Percentiles rank a stretch among this genome's conserved stretches.
Evolutionary conservation across 2,329 filamentous ascomycete species (phyloP).

Genomic region (Talaromyces sp.): DNA sequence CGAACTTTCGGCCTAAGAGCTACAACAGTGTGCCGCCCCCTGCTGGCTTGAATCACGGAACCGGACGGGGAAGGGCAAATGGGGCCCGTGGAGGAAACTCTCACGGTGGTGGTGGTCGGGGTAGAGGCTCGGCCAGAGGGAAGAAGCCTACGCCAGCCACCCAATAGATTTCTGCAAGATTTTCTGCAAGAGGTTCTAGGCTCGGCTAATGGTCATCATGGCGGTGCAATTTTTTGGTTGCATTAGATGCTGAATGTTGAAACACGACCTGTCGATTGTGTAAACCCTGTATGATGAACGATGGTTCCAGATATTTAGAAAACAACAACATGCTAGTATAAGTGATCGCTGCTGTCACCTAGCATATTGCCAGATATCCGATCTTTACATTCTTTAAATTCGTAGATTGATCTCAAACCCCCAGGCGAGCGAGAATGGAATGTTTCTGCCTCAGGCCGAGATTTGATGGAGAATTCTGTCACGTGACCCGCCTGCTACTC

Average conservation of each 20-base stretch:
- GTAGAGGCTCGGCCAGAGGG: conserved; percentile 7
- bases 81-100: conserved; percentile 10
- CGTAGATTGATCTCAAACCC: background rate
- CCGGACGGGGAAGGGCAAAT: conserved; percentile 33
- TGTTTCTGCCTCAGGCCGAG: conserved; percentile 4
- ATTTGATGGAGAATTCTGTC: background rate
- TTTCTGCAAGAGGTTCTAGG: background rate
- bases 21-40: conserved; percentile 50
- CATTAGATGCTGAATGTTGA: background rate
- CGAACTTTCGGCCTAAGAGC: conserved; percentile 51
- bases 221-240: background rate
- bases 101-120: background rate
- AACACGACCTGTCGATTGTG: background rate
- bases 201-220: background rate
- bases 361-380: background rate
- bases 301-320: background rate
- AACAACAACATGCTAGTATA: background rate
- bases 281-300: background rate
- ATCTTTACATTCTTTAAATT: background rate
- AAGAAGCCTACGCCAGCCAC: background rate
- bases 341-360: background rate
- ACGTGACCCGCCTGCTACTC: background rate
- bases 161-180: background rate
- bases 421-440: too few relatives aligned
- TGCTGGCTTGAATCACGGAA: conserved; percentile 31